Evolutionary conservation across 257 asterid species (phyloP).

Genomic region (Ligustrum vulgare): DNA sequence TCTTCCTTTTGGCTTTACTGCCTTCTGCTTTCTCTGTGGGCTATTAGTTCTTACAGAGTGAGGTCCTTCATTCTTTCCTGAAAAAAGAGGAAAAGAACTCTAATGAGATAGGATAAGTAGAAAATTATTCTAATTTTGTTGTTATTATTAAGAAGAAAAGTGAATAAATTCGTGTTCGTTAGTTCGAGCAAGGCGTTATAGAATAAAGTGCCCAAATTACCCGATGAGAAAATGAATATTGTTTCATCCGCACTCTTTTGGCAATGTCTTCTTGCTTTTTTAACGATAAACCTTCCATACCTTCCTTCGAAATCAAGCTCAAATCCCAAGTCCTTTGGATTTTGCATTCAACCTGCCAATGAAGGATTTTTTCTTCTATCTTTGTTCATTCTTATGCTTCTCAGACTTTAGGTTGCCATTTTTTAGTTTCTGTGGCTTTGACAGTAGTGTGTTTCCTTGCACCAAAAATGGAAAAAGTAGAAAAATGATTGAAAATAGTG

Average conservation of each 20-base stretch:
- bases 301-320: constrained; percentile 50
- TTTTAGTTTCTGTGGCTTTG: too few species aligned
- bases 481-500: too few species aligned
- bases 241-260: constrained; percentile 76
- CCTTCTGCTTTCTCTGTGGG: constrained; percentile 42
- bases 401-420: too few species aligned
- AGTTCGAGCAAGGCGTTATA: neutral
- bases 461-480: too few species aligned
- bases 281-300: constrained; percentile 48
- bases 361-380: neutral
- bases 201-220: constrained; percentile 32
- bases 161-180: too few species aligned
- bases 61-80: constrained; percentile 65
- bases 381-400: too few species aligned
- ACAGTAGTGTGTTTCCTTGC: too few species aligned
- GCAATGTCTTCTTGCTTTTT: constrained; percentile 60
- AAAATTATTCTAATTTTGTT: neutral
- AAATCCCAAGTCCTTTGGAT: constrained; percentile 59
- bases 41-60: constrained; percentile 40
- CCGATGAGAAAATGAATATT: constrained; percentile 73
- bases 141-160: neutral
- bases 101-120: neutral
- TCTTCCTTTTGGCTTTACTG: constrained; percentile 38
- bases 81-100: neutral
- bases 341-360: constrained; percentile 45